Base-by-base conservation (phyloP, 2,329 filamentous ascomycete species). In the Phialophora expanda region DNA sequence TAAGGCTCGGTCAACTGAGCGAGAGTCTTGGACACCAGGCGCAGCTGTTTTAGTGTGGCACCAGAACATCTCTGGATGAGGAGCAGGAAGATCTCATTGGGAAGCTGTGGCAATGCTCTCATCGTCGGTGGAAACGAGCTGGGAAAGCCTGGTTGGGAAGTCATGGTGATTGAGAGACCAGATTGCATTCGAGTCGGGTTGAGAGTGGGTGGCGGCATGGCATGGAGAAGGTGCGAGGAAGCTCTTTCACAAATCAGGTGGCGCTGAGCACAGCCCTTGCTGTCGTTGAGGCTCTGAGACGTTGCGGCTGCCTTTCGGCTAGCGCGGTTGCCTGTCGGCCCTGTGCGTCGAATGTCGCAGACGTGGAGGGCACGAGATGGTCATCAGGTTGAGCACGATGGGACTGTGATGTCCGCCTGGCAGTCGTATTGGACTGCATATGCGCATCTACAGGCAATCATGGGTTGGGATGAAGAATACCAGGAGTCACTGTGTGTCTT, bases 41-140 rank as follows among this genome's bases (percentile, higher is more conserved):
- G 69, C n/a, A 70, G 51, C 48, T 66, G 58, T 44, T 70, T 69
- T n/a, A 69, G 28, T n/a, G 67, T 66, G 17, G 57, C 46, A 14
- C 66, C 62, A 20, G 65, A 57, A 46, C 65, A 69, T 51, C 32
- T 57, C 57, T 67, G 69, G 20, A 66, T 53, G 61, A 70, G 66
- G 24, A 65, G 54, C n/a, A 69, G 57, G 14, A 70, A 55, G 54
- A 68, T 66, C 60, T 70, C 69, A 61, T 67, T 67, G 8, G 69
- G 69, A n/a, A 70, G 61, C 41, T 69, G 61, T 22, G 65, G 65
- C 34, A 51, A 44, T 22, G 44, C 58, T 12, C 30, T 30, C 46
- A n/a, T 26, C 20, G 56, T 41, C 14, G 61, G 30, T 30, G n/a
- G 54, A 7, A 44, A 20, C 28, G 53, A 50, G 4, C 30, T 24